phyloP scores from a whole-genome alignment of 2,329 filamentous ascomycete genomes.

The Pleoardoris graminearum region DNA sequence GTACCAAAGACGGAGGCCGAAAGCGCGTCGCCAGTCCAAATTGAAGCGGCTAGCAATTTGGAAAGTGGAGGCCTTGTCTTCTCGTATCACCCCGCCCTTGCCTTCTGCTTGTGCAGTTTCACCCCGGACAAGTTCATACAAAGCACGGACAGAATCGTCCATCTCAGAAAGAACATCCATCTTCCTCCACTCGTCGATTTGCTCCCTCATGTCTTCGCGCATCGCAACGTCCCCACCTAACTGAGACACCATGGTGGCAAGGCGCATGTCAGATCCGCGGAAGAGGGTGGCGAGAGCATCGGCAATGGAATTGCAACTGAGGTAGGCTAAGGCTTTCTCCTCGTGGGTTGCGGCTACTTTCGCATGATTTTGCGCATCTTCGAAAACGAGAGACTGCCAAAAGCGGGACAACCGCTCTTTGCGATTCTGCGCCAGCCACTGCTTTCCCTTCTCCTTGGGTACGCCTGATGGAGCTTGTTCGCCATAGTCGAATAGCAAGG shows the following conservation, averaged over 20 bases:
- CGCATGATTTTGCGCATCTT: conserved; percentile 50
- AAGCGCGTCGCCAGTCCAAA: conserved; percentile 90
- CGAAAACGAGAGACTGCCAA: conserved; percentile 57
- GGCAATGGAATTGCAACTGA: conserved; percentile 76
- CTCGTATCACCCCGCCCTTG: conserved; percentile 69
- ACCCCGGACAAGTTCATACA: conserved; percentile 88
- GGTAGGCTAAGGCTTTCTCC: conserved; percentile 79
- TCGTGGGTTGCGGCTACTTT: conserved; percentile 67
- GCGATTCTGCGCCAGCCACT: conserved; percentile 44
- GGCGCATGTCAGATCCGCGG: conserved; percentile 74
- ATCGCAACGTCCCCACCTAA: conserved; percentile 74
- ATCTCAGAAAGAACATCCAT: conserved; percentile 87
- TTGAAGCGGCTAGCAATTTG: conserved; percentile 80
- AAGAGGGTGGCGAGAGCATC: conserved; percentile 83
- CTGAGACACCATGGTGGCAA: conserved; percentile 82
- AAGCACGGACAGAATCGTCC: conserved; percentile 75
- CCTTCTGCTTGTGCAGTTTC: conserved; percentile 85
- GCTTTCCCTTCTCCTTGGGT: conserved; percentile 48
- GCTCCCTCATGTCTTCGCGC: conserved; percentile 74
- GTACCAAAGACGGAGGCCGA: conserved; percentile 91
- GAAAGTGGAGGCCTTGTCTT: conserved; percentile 81
- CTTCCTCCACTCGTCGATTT: conserved; percentile 82
- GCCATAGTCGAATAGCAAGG: conserved; percentile 77
- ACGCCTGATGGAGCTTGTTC: conserved; percentile 43
- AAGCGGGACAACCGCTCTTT: conserved; percentile 69